These are phyloP conservation scores for Malus hybrid DNA, from an alignment of 331 rosid genomes.

Conservation along the genomic window DNA sequence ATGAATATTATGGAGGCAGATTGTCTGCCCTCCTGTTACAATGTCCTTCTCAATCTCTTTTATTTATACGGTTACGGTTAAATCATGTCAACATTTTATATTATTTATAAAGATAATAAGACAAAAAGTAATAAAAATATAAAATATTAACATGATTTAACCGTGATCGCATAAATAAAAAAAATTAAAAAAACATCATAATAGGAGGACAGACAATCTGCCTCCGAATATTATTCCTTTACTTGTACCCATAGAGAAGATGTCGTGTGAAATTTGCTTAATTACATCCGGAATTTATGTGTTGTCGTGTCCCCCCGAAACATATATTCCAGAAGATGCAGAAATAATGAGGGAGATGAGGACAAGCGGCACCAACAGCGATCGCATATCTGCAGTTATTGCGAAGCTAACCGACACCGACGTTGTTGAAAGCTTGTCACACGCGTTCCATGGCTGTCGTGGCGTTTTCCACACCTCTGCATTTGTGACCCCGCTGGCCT, in stretches of 20 bases:
- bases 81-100: too few relatives aligned
- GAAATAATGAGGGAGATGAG: slow-evolving; percentile 52
- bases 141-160: too few relatives aligned
- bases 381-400: slow-evolving; percentile 23
- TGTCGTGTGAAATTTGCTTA: not conserved
- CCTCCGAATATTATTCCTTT: too few relatives aligned
- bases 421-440: slow-evolving; percentile 27
- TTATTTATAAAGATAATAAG: too few relatives aligned
- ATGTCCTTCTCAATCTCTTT: too few relatives aligned
- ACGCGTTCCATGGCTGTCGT: slow-evolving; percentile 75
- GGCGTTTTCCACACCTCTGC: slow-evolving; percentile 87
- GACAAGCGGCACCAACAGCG: not conserved
- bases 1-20: too few relatives aligned
- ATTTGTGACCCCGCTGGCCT: slow-evolving; percentile 71
- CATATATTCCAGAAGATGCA: slow-evolving; percentile 43
- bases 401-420: slow-evolving; percentile 49
- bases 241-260: not conserved
- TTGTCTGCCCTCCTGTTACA: too few relatives aligned
- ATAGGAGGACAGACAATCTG: too few relatives aligned
- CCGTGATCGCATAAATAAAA: too few relatives aligned
- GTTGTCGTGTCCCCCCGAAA: not conserved
- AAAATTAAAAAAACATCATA: too few relatives aligned
- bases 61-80: too few relatives aligned
- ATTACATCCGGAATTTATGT: not conserved
- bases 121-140: too few relatives aligned